Evolutionary conservation across 768 basidiomycete species (phyloP).

Genomic region (Ramaria rubella): DNA sequence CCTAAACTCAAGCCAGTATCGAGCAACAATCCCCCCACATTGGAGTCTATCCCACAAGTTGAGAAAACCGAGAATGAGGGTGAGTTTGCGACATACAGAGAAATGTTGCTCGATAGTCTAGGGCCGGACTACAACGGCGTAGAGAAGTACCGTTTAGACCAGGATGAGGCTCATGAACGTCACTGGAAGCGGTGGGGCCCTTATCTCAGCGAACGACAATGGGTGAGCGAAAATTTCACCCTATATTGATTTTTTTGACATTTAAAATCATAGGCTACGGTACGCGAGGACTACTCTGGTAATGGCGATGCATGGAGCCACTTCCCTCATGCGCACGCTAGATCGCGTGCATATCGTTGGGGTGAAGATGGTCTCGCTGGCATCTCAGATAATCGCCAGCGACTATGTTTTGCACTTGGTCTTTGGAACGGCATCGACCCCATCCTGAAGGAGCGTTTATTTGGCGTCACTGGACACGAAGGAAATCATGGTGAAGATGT

Average conservation of each 20-base stretch:
- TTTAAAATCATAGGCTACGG: conserved; percentile 66
- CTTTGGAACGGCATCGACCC: conserved; percentile 94
- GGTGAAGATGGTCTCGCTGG: conserved; percentile 98
- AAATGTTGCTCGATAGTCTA: conserved; percentile 56
- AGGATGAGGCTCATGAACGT: conserved; percentile 69
- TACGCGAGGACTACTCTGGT: conserved; percentile 95
- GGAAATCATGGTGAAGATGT: conserved; percentile 99
- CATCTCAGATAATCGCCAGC: conserved; percentile 94
- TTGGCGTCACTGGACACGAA: conserved; percentile 93
- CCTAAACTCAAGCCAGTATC: background rate
- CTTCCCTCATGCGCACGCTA: conserved; percentile 89
- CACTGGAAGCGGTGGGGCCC: conserved; percentile 99
- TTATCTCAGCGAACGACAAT: conserved; percentile 94
- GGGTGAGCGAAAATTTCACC: conserved; percentile 50
- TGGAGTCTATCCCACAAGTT: background rate
- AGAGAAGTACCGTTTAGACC: conserved; percentile 79
- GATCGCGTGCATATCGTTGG: conserved; percentile 96
- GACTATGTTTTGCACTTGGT: conserved; percentile 82
- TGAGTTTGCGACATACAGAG: conserved; percentile 40
- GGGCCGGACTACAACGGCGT: conserved; percentile 71
- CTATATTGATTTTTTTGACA: conserved; percentile 14
- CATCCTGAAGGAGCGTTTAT: conserved; percentile 94
- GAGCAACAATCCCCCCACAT: background rate
- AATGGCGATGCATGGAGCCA: conserved; percentile 96
- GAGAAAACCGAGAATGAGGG: conserved; percentile 16